Base-by-base conservation (phyloP, 306 rosid genomes). In the Crataegus laevigata region DNA sequence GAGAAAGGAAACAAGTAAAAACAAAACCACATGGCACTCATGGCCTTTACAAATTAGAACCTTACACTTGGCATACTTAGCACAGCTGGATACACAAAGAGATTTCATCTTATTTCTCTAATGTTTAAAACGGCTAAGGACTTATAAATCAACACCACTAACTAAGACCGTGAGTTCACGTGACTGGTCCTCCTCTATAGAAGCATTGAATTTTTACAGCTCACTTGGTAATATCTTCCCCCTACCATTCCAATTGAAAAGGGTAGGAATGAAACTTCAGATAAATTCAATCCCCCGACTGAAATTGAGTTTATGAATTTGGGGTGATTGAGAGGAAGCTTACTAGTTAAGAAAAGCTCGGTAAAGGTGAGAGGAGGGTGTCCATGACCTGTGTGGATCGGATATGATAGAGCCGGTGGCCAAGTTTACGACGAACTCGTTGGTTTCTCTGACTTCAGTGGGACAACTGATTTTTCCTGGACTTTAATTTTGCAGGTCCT, bases 221-320 rank as follows among this genome's bases (percentile, higher is more conserved):
- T 80, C 98, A 85, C 45, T 54, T 84, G 55, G 92, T 85, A 28
- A 74, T 72, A 22, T 80, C 38, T 40, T 91, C 93, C 18, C 98
- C 96, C 77, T 69, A 88, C 97, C 96, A 93, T 68, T 68, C 98
- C 98, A 25, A 87, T 43, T n/a, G 97, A 89, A 29, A 91, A 83
- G 42, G 98, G 96, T 3, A 91, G 72, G 81, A 94, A 93, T 61
- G 98, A 93, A 75, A 91, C 85, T 82, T 91, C 88, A 24, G 92
- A 85, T 57, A 91, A 70, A 52, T 89, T 88, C 82, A 93, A 84
- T 25, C 92, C 89, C 74, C 97, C 84, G 4, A 75, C 80, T 11
- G 80, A 32, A 30, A 89, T 81, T 55, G 98, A 91, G 55, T 38
- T 69, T 47, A 75, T 79, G 81, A 91, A 93, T 68, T 81, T 83